Evolutionary conservation across 306 rosid genomes (phyloP).

Genomic region (Gleditsia sinensis): DNA sequence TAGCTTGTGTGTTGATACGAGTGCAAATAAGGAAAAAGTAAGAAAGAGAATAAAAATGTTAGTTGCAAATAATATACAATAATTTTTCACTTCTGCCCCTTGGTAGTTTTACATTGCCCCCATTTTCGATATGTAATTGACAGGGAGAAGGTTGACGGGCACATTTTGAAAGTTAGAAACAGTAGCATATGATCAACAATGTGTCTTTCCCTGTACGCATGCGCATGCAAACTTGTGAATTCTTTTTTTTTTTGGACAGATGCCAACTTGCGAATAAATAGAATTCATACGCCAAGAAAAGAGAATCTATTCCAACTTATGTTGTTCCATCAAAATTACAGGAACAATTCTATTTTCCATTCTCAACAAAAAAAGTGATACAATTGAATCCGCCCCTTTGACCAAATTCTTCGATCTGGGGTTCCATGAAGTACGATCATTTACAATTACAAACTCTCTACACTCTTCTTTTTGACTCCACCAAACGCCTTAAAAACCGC

Average conservation of each 20-base stretch:
- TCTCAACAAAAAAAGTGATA: constrained; percentile 33
- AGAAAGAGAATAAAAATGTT: background rate
- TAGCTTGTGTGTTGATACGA: background rate
- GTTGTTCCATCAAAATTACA: constrained; percentile 31
- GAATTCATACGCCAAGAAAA: background rate
- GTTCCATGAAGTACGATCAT: constrained; percentile 34
- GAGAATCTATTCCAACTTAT: constrained; percentile 36
- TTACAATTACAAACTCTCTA: constrained; percentile 32
- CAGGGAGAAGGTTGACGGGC: constrained; percentile 14
- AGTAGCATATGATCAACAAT: constrained; percentile 38
- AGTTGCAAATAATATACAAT: no score
- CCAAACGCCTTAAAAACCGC: constrained; percentile 74
- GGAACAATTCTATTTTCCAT: constrained; percentile 37
- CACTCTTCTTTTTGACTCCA: constrained; percentile 59
- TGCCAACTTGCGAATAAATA: constrained; percentile 43
- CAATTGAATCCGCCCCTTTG: constrained; percentile 41
- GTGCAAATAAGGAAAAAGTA: background rate
- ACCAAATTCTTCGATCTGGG: constrained; percentile 42
- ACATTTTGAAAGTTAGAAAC: no score
- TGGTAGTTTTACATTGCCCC: background rate
- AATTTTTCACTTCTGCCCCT: no score
- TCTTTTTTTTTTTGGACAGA: no score
- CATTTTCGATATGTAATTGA: background rate
- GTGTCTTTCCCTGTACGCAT: constrained; percentile 42
- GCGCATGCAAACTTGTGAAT: constrained; percentile 52